phyloP scores from a whole-genome alignment of 495 filamentous ascomycete species.

The Podospora pseudocomata region DNA sequence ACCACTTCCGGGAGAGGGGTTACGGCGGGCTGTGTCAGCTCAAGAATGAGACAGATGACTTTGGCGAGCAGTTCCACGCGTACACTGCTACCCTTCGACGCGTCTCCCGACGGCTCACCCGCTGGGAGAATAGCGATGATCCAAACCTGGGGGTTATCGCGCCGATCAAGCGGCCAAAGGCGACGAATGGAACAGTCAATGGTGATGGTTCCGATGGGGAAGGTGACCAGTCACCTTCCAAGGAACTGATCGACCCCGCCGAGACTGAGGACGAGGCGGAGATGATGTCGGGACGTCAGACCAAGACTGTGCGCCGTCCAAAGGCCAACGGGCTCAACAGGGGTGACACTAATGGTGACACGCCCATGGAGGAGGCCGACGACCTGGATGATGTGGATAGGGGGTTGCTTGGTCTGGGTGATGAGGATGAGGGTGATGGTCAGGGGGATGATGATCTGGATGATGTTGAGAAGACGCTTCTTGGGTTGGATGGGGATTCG shows the following conservation, averaged over 20 bases:
- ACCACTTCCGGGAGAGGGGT: conserved; percentile 52
- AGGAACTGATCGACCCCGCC: conserved; percentile 28
- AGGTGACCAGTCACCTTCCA: conserved; percentile 24
- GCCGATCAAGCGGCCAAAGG: conserved; percentile 39
- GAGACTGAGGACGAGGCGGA: conserved; percentile 37
- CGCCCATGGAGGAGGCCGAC: conserved; percentile 44
- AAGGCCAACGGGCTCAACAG: conserved; percentile 20
- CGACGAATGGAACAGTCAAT: conserved; percentile 21
- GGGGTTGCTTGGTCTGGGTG: conserved; percentile 20
- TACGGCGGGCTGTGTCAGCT: conserved; percentile 67
- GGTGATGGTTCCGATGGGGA: conserved; percentile 14
- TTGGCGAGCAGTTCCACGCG: conserved; percentile 71
- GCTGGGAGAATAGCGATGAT: conserved; percentile 62
- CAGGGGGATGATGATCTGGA: conserved; percentile 50
- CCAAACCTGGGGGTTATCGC: conserved; percentile 44
- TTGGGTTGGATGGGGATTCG: conserved; percentile 45
- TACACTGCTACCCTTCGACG: conserved; percentile 70
- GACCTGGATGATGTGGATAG: conserved; percentile 53
- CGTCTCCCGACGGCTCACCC: conserved; percentile 62
- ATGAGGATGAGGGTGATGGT: conserved; percentile 32
- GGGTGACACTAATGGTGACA: conserved; percentile 33
- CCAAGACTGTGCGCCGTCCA: conserved; percentile 8
- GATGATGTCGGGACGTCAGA: conserved; percentile 12
- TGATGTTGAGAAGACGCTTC: conserved; percentile 49
- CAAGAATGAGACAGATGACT: conserved; percentile 65